Evolutionary conservation across 2,329 filamentous ascomycete genomes (phyloP), one percentile per base, ranked within the genome.

Genomic region (Aspergillus oerlinghausenensis): DNA sequence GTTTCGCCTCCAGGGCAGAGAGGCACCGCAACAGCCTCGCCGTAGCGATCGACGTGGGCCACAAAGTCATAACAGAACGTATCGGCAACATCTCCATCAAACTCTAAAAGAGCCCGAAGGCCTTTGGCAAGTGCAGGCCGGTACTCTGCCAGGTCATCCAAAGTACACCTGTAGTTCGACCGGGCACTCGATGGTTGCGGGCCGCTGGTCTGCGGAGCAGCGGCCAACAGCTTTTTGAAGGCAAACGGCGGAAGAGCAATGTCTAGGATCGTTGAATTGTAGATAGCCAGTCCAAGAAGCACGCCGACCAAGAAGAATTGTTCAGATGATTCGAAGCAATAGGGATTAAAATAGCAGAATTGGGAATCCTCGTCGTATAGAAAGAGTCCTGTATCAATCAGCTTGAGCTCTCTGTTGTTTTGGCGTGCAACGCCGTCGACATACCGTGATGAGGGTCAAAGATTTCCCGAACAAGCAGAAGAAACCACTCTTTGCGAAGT

Each of bases 261-360:
- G 68, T 96, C 92, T 19, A 97, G 79, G 63, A 96, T 96, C 0
- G 90, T 96, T 2, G 90, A 95, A 73, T 97, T 96, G 76, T 96
- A 96, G 59, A 97, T 96, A 14, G 92, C 92, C 57, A 97, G 79
- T 0, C 92, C 92, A 54, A 97, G 82, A 7, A 96, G 82, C 11
- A 94, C 90, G 0, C 92, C 92, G 28, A 97, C 89, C 23, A 96
- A 81, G 69, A 94, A 96, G 73, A 90, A 97, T 63, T 96, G 91
- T 67, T 96, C 91, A 0, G 90, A 92, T 0, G 90, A 92, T 71
- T 96, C 92, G 65, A 96, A 92, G 17, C 89, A 90, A 69, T 88
- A 85, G 0, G 92, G 89, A 69, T 96, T 96, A 77, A 97, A 97
- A 73, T 96, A 97, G 75, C 92, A 96, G 69, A 89, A 91, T 49